Evolutionary conservation across 108 stramenopile genomes (phyloP).

Genomic region (Conticribra weissflogii): DNA sequence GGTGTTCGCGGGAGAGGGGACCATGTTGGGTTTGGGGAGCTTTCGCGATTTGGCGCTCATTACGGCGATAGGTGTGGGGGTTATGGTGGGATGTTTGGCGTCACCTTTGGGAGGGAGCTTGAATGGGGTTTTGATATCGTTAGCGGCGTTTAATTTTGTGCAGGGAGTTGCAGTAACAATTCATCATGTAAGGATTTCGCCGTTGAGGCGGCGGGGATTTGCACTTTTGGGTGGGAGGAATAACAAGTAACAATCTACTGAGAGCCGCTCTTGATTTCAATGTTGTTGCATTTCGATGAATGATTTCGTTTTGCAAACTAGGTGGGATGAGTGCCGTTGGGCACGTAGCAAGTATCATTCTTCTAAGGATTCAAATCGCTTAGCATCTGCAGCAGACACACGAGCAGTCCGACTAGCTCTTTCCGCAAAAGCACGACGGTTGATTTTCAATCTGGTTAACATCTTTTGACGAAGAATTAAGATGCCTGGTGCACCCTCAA

Average conservation of each 20-base stretch:
- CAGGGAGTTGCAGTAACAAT: constrained; percentile 63
- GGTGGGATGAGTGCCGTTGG: no score
- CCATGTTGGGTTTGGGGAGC: constrained; percentile 69
- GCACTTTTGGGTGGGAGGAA: neutral
- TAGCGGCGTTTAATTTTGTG: constrained; percentile 59
- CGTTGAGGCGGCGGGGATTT: constrained; percentile 49
- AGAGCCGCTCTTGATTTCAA: neutral
- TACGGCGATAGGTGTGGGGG: constrained; percentile 55
- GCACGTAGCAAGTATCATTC: no score
- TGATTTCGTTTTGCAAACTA: no score
- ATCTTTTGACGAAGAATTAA: no score
- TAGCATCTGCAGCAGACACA: no score
- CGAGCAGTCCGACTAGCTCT: no score
- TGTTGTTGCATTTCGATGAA: no score
- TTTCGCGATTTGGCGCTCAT: constrained; percentile 66
- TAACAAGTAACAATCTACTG: neutral
- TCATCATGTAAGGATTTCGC: constrained; percentile 72
- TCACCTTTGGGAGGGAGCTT: constrained; percentile 66
- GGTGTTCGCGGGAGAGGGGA: constrained; percentile 79
- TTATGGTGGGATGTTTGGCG: constrained; percentile 58
- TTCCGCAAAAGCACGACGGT: no score
- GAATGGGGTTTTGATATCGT: constrained; percentile 70
- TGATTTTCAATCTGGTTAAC: no score
- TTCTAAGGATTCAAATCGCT: no score
- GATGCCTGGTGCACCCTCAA: no score